Evolutionary conservation across 2,329 filamentous ascomycete species (phyloP), one percentile per base, ranked within the genome.

Genomic region (Calonectria leucothoes): DNA sequence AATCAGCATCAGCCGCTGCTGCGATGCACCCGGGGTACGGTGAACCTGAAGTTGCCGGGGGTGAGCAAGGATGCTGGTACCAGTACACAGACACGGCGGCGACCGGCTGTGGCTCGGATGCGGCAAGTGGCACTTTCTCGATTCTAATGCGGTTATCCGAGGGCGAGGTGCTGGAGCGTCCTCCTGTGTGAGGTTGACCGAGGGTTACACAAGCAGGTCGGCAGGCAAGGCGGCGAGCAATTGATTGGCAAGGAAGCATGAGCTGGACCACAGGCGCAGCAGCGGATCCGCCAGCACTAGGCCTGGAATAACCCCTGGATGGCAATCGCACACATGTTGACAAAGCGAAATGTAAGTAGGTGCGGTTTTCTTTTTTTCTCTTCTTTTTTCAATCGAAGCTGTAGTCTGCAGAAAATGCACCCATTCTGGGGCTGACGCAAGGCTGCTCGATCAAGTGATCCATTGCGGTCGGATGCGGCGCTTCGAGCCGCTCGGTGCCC

Each of bases 121-220:
- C 66, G 69, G 72, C 69, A 65, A 70, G 72, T 76, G 69, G 57
- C 70, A 29, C 52, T 76, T 70, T 74, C 66, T 67, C 57, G 72
- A 76, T 68, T 75, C 72, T 45, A 63, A 51, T 61, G 51, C 76
- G 71, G 75, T 64, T 70, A 77, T 75, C 71, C 64, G 68, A 74
- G 49, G 42, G 37, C 72, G 70, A 68, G 59, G 73, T 55, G 52
- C 65, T 73, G 67, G 75, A 61, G 68, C 73, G 65, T 75, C 70
- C 72, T 71, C 70, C 74, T 74, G 69, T 68, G 66, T 74, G 64
- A 78, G 66, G 65, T 71, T 77, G 76, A 66, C 64, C 35, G 75
- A 71, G 67, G 74, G 78, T 80, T 71, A 77, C 78, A 80, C 78
- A 67, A 75, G 72, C 75, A 76, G 49, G 71, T 74, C 72, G 77